Evolutionary conservation across 139 green algal genomes (phyloP).

Genomic region (Chlorella sp.): DNA sequence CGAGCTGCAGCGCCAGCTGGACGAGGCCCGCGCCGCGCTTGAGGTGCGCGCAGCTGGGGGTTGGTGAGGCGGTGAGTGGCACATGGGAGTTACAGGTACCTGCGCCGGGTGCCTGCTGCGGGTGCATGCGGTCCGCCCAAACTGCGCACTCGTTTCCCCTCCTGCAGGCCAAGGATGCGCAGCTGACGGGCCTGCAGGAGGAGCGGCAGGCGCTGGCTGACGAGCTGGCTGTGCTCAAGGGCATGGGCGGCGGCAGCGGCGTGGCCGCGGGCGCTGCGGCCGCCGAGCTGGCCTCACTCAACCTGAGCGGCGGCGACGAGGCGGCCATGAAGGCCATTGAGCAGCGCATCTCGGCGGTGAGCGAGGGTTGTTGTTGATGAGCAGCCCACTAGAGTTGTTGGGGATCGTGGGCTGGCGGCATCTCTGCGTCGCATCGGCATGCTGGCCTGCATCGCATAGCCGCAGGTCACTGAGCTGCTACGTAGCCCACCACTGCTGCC

Average conservation of each 20-base stretch:
- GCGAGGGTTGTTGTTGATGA: no score
- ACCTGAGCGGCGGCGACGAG: conserved; percentile 44
- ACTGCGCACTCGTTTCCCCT: no score
- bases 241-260: conserved; percentile 3
- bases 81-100: no score
- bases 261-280: conserved; percentile 10
- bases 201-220: conserved; percentile 58
- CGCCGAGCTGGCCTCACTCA: conserved; percentile 11
- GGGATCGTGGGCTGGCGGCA: no score
- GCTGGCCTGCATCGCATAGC: no score
- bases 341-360: conserved; percentile 27
- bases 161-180: conserved; percentile 45
- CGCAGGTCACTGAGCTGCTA: no score
- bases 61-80: no score
- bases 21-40: conserved; percentile 59
- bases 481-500: no score
- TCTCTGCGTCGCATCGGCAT: no score
- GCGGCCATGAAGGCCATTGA: conserved; percentile 65
- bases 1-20: conserved; percentile 83
- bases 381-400: no score
- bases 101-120: no score
- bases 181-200: conserved; percentile 55
- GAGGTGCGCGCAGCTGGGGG: conserved; percentile 12
- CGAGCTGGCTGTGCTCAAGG: conserved; percentile 62
- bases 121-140: no score